These are phyloP conservation scores for Lactifluus volemus DNA, from an alignment of 768 basidiomycete genomes.

Conservation along the genomic window DNA sequence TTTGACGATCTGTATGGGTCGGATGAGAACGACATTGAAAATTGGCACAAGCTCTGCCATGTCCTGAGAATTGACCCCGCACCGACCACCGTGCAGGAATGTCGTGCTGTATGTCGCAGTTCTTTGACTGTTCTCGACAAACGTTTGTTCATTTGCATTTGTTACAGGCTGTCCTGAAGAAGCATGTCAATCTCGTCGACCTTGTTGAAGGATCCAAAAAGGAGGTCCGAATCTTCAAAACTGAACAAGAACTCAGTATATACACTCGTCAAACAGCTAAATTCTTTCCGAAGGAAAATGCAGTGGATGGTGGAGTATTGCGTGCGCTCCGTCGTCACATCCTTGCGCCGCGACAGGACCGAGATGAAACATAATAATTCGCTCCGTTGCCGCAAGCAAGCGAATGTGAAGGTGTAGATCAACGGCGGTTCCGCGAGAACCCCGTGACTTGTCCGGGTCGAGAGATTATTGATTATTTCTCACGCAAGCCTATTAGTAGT, in stretches of 20 bases:
- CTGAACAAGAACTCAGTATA: conserved; percentile 19
- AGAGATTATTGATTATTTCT: not conserved
- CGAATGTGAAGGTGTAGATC: too few relatives aligned
- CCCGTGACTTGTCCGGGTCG: not conserved
- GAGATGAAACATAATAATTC: not conserved
- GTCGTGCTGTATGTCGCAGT: not conserved
- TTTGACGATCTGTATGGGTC: conserved; percentile 20
- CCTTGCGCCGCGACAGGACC: not conserved
- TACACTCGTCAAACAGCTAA: conserved; percentile 21
- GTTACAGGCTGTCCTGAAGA: not conserved
- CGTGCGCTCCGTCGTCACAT: conserved; percentile 24
- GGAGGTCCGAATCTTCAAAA: conserved; percentile 21
- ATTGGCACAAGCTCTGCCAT: conserved; percentile 17
- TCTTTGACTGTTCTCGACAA: not conserved
- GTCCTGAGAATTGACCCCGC: conserved; percentile 15
- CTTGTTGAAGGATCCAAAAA: conserved; percentile 21
- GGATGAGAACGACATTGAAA: conserved; percentile 10
- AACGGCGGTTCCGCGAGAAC: conserved; percentile 1
- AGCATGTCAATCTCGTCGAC: conserved; percentile 28
- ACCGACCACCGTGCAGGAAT: not conserved
- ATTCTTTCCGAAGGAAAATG: conserved; percentile 26
- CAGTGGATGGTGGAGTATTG: conserved; percentile 26
- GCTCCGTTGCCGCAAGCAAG: not conserved
- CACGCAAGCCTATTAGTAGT: not conserved
- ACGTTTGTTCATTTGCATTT: not conserved